Base-by-base conservation (phyloP, 208 protist genomes). In the Leishmania gerbilli region DNA sequence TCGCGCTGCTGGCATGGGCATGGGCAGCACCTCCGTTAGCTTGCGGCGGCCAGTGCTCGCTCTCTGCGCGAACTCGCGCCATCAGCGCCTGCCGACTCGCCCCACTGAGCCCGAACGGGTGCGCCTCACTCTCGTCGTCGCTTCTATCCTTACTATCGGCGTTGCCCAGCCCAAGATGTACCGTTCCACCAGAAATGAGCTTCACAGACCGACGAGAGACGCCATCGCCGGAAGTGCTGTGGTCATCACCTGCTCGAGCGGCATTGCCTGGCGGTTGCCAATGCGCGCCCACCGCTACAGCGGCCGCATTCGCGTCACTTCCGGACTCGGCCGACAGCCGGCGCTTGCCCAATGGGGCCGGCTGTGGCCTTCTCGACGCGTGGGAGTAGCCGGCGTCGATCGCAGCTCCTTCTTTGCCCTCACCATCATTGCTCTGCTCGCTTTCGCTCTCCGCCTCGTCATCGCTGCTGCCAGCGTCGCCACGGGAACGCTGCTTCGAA, bases 1-100 rank as follows among this genome's bases (percentile, higher is more conserved):
- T 53, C n/a, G 67, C 67, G 58, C 40, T 31, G 19, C 72, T 65
- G 2, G 19, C 81, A 7, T 64, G 17, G 27, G 34, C 53, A 24
- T 58, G 34, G 3, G 42, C 8, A 21, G 40, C 76, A 24, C 62
- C 24, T 34, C n/a, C 49, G 21, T 79, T 55, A 17, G n/a, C 21
- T 19, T 72, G 62, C 42, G 24, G 51, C 21, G 62, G 40, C 82
- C 82, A 85, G 62, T 58, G 76, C 17, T 75, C 76, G 31, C 77
- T 85, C 71, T 75, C 82, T 13, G 82, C 77, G 1, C 82, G 82
- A 45, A 81, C 60, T 47, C 82, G 76, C 37, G 76, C 82, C 82
- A 85, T 80, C 62, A 80, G 42, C 53, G 71, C 82, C 55, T 75
- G 69, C 62, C 62, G 82, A 58, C 72, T 81, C 40, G 51, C 68